phyloP scores from a whole-genome alignment of 2,329 filamentous ascomycete genomes.

The Fusarium tanahbumbuense region DNA sequence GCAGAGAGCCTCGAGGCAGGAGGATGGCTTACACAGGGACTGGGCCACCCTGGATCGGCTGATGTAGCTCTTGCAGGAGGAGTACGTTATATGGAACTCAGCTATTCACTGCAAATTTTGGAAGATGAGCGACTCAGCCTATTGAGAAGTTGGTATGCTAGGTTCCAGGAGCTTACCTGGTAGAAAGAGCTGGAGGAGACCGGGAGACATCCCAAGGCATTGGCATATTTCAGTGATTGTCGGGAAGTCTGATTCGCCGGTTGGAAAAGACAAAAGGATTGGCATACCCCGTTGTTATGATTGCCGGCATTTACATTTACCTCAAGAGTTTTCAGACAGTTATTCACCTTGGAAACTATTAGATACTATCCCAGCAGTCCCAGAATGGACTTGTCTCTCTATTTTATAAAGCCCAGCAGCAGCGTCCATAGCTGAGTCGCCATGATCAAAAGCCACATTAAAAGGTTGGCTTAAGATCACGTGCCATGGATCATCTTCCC shows the following conservation, averaged over 20 bases:
- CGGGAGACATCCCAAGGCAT: background rate
- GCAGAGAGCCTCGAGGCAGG: background rate
- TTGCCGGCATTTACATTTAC: too few relatives aligned
- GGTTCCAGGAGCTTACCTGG: background rate
- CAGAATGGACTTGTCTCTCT: too few relatives aligned
- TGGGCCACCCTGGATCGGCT: background rate
- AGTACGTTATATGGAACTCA: background rate
- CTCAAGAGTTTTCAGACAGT: too few relatives aligned
- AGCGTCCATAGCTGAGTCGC: too few relatives aligned
- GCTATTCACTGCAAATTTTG: background rate
- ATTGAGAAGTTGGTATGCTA: background rate
- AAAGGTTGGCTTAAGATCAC: too few relatives aligned
- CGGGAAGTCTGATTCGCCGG: background rate
- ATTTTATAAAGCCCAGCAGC: too few relatives aligned
- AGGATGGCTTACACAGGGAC: background rate
- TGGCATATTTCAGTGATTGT: background rate
- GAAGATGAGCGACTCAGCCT: background rate
- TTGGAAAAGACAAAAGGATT: background rate
- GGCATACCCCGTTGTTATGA: background rate
- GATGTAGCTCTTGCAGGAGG: background rate
- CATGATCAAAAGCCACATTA: too few relatives aligned
- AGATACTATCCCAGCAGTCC: too few relatives aligned
- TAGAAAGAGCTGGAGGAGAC: background rate
- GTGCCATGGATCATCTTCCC: too few relatives aligned
- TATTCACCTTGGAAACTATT: too few relatives aligned